phyloP scores from a whole-genome alignment of 495 filamentous ascomycete species.

The Melanomma pulvis-pyrius region DNA sequence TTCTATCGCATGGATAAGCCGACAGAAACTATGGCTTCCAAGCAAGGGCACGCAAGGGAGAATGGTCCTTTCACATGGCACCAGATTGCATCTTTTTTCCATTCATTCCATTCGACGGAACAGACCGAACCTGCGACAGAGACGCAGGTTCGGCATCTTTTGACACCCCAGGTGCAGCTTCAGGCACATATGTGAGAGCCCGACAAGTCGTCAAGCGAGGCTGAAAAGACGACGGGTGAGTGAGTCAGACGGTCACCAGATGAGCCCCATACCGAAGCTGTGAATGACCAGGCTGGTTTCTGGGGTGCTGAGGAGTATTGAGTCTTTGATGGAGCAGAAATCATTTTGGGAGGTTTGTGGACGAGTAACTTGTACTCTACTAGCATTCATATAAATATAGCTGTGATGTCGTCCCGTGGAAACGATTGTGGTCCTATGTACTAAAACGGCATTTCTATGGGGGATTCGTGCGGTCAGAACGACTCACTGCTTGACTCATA shows the following conservation, averaged over 20 bases:
- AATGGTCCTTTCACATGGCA: background rate
- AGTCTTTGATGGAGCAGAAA: constrained; percentile 10
- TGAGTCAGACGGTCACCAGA: background rate
- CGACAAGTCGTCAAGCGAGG: background rate
- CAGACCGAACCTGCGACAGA: background rate
- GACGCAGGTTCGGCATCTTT: background rate
- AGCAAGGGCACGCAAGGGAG: background rate
- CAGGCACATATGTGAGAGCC: background rate
- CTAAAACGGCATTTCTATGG: too few relatives aligned
- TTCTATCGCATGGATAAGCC: constrained; percentile 3
- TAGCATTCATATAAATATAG: constrained; percentile 25
- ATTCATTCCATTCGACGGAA: constrained; percentile 7
- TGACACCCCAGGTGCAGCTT: constrained; percentile 2
- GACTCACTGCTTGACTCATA: too few relatives aligned
- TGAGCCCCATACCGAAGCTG: background rate
- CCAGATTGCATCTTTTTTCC: constrained; percentile 11
- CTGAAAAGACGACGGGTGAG: background rate
- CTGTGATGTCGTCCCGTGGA: constrained; percentile 4
- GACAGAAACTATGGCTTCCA: background rate
- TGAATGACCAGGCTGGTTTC: background rate
- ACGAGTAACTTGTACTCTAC: constrained; percentile 5
- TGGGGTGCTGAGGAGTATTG: constrained; percentile 3
- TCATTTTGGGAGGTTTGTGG: background rate
- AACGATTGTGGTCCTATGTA: too few relatives aligned
- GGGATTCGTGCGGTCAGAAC: too few relatives aligned